Conservation (phyloP, 2,329 filamentous ascomycete genomes). For the Exophiala sp. region DNA sequence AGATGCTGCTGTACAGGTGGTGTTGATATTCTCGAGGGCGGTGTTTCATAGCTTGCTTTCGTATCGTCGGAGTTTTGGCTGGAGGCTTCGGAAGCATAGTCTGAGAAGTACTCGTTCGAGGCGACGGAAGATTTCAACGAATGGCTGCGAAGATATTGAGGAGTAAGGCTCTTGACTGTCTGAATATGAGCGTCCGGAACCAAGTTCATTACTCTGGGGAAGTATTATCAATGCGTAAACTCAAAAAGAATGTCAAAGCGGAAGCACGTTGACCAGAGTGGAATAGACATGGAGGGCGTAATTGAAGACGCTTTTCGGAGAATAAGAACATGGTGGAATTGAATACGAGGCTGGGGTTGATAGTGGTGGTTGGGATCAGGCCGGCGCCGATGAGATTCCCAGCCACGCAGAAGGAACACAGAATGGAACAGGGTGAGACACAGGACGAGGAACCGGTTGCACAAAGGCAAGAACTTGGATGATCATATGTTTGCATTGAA, state of each 20-base stretch:
- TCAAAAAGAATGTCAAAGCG: conserved; percentile 17
- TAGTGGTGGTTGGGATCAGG: conserved; percentile 24
- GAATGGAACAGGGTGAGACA: conserved; percentile 21
- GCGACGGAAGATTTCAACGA: conserved; percentile 48
- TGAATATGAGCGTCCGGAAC: conserved; percentile 31
- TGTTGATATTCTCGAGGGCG: conserved; percentile 36
- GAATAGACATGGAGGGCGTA: conserved; percentile 6
- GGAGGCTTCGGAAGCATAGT: conserved; percentile 38
- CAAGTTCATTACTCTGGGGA: conserved; percentile 32
- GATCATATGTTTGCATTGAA: not conserved
- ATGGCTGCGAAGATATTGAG: conserved; percentile 41
- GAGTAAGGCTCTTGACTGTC: conserved; percentile 42
- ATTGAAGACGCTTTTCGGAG: conserved; percentile 7
- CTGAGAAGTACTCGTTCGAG: conserved; percentile 49
- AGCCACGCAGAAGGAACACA: conserved; percentile 13
- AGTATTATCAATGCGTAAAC: conserved; percentile 18
- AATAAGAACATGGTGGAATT: conserved; percentile 17
- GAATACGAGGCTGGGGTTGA: conserved; percentile 24
- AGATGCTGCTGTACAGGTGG: conserved; percentile 20
- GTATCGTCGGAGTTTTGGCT: conserved; percentile 36
- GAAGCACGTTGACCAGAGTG: conserved; percentile 23
- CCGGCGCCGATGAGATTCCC: conserved; percentile 4
- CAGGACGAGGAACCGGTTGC: conserved; percentile 8
- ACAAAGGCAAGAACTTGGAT: conserved; percentile 3
- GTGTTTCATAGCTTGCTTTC: conserved; percentile 43